Evolutionary conservation across 768 basidiomycete genomes (phyloP).

Genomic region (Tulasnella sp.): DNA sequence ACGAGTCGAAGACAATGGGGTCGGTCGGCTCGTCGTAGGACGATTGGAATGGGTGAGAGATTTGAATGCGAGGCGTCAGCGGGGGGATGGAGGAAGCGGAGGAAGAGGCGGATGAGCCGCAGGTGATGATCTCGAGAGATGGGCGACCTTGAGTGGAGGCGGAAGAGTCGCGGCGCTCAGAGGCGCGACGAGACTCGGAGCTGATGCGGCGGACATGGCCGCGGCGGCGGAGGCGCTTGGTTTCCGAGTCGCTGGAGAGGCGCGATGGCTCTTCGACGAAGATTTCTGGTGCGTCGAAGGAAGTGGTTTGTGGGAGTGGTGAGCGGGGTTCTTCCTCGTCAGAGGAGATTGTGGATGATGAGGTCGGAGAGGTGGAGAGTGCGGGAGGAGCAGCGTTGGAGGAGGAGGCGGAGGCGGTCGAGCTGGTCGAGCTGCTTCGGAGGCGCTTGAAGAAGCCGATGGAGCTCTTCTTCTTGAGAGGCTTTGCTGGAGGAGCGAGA

Average conservation of each 20-base stretch:
- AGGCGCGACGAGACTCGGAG: not conserved
- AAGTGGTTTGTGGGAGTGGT: not conserved
- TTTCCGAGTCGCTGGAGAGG: not conserved
- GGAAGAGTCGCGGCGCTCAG: not conserved
- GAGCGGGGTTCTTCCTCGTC: not conserved
- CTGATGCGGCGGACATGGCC: not conserved
- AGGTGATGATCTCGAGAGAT: not conserved
- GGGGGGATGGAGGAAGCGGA: not conserved
- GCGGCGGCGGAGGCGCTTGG: not conserved
- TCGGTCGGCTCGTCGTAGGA: not conserved
- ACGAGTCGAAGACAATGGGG: not conserved
- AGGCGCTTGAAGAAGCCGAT: slow-evolving; percentile 9
- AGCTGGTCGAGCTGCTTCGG: slow-evolving; percentile 1
- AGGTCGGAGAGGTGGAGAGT: not conserved
- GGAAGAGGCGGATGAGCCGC: not conserved
- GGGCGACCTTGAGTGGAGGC: not conserved
- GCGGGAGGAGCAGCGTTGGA: not conserved
- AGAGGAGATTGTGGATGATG: not conserved
- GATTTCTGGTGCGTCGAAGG: not conserved
- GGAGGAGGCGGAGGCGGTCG: not conserved
- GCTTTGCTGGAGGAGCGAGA: not conserved
- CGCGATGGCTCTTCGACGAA: not conserved
- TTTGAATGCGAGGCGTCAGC: not conserved
- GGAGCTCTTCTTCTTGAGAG: not conserved
- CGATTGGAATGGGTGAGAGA: not conserved